Percentiles rank a stretch among this genome's conserved stretches.
Conservation (phyloP, 116 monocot genomes). For the Cymodocea nodosa region DNA sequence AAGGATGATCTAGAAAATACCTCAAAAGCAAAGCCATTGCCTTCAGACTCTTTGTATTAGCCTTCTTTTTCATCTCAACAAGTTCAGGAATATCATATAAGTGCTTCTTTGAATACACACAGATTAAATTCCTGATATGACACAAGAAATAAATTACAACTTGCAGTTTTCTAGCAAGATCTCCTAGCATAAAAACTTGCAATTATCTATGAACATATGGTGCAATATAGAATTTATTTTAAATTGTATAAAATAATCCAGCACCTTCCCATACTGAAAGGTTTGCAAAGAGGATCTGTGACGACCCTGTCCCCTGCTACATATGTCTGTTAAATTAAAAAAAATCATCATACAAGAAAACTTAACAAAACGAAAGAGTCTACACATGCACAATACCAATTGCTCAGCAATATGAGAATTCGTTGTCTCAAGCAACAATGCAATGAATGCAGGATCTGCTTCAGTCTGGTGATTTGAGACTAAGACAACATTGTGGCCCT, state of each 20-base stretch:
- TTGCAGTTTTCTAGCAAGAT: too few species aligned
- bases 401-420: slow-evolving; percentile 56
- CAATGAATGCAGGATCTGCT: slow-evolving; percentile 89
- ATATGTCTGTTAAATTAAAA: slow-evolving; percentile 36
- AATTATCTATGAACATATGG: too few species aligned
- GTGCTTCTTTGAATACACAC: slow-evolving; percentile 98
- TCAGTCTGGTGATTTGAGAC: slow-evolving; percentile 97
- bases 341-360: background rate
- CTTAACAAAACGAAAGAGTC: slow-evolving; percentile 1
- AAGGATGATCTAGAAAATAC: slow-evolving; percentile 16
- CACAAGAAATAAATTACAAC: background rate
- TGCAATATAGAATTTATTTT: background rate
- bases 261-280: slow-evolving; percentile 99
- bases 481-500: slow-evolving; percentile 93
- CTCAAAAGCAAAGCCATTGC: slow-evolving; percentile 79
- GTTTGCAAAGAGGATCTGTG: slow-evolving; percentile 91
- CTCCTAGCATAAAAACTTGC: too few species aligned
- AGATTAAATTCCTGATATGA: slow-evolving; percentile 70
- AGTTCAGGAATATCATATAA: slow-evolving; percentile 86
- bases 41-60: slow-evolving; percentile 87
- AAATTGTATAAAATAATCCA: background rate
- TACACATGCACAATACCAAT: slow-evolving; percentile 28
- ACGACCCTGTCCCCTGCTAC: slow-evolving; percentile 90
- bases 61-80: slow-evolving; percentile 68
- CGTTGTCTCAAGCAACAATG: slow-evolving; percentile 70